A percentile compares a stretch with the other conserved stretches of the same genome.
phyloP scores from a whole-genome alignment of 2,329 filamentous ascomycete species.

The Penicillium polonicum region DNA sequence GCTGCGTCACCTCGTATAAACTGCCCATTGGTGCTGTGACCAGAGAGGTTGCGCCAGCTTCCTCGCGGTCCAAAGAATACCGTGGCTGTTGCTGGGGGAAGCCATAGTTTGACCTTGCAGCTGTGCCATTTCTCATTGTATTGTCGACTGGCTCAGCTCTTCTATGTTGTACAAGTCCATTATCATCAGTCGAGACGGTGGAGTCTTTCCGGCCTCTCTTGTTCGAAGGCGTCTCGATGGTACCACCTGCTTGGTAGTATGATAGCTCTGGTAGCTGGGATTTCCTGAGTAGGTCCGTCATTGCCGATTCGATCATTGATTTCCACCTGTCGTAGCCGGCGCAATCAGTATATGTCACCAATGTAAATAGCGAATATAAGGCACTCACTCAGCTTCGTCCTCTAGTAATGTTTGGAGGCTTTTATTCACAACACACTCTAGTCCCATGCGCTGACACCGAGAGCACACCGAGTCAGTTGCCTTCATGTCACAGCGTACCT shows the following conservation, averaged over 20 bases:
- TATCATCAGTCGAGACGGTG: slow-evolving; percentile 34
- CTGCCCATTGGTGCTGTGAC: slow-evolving; percentile 50
- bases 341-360: slow-evolving; percentile 11
- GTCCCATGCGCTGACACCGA: slow-evolving; percentile 50
- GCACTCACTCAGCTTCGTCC: slow-evolving; percentile 48
- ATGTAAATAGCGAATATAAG: slow-evolving; percentile 9
- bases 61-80: slow-evolving; percentile 39
- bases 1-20: slow-evolving; percentile 50
- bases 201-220: slow-evolving; percentile 36
- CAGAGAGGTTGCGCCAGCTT: slow-evolving; percentile 36
- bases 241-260: slow-evolving; percentile 37
- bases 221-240: slow-evolving; percentile 31
- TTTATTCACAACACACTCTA: slow-evolving; percentile 55
- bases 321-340: slow-evolving; percentile 34
- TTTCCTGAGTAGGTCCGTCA: slow-evolving; percentile 40
- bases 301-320: slow-evolving; percentile 39
- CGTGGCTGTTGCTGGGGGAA: slow-evolving; percentile 31
- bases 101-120: slow-evolving; percentile 22
- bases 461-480: slow-evolving; percentile 50
- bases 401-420: slow-evolving; percentile 51
- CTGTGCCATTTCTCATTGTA: slow-evolving; percentile 13
- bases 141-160: slow-evolving; percentile 18
- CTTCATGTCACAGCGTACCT: slow-evolving; percentile 56
- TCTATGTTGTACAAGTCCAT: slow-evolving; percentile 19
- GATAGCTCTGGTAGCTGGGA: slow-evolving; percentile 39